Evolutionary conservation across 208 protist genomes (phyloP).

Genomic region (Trypanosoma platydactyli): DNA sequence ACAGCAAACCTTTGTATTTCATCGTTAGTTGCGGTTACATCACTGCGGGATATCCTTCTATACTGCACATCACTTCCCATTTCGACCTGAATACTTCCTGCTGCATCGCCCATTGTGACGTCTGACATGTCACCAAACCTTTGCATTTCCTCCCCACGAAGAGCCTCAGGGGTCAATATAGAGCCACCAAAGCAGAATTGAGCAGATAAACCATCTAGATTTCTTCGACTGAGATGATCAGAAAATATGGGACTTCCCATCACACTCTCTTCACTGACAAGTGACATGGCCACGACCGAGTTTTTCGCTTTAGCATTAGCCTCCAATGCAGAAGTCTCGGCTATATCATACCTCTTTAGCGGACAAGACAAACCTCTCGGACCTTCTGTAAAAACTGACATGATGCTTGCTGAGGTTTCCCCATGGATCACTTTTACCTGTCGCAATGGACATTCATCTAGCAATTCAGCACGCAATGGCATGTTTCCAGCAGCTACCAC

Average conservation of each 20-base stretch:
- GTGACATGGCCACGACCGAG: neutral
- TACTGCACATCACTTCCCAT: slow-evolving; percentile 1
- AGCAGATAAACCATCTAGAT: slow-evolving; percentile 24
- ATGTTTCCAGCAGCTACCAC: slow-evolving; percentile 11
- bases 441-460: neutral
- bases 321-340: neutral
- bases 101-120: neutral
- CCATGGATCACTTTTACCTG: neutral
- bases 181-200: slow-evolving; percentile 7
- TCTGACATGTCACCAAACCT: neutral
- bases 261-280: slow-evolving; percentile 24
- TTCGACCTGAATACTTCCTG: slow-evolving; percentile 6
- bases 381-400: slow-evolving; percentile 4
- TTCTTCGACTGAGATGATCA: slow-evolving; percentile 12
- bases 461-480: slow-evolving; percentile 16
- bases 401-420: slow-evolving; percentile 2
- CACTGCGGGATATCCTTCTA: slow-evolving; percentile 2
- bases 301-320: neutral
- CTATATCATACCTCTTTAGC: neutral
- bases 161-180: slow-evolving; percentile 8
- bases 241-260: neutral
- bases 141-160: neutral
- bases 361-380: neutral
- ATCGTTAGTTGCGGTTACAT: neutral
- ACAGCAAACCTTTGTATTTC: neutral